Evolutionary conservation across 163 green algal species (phyloP), one percentile per base, ranked within the genome.

Genomic region (Volvox carteri): DNA sequence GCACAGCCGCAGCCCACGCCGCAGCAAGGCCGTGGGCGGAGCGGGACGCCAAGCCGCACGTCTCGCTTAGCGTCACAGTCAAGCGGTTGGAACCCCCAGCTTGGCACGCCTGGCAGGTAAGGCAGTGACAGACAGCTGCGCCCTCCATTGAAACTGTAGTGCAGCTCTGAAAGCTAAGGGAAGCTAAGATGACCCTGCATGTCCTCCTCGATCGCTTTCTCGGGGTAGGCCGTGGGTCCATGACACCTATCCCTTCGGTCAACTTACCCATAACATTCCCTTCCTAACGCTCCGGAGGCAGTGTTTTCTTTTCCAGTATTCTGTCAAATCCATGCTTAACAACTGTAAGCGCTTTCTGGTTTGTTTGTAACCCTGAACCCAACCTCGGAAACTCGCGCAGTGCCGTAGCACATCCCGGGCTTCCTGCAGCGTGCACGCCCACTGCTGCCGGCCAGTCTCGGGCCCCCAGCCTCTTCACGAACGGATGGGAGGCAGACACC

Each of bases 61-160:
- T 80, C 73, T 14, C 73, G 73, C 42, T n/a, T 80, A 5, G 44
- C 73, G 18, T n/a, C 44, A n/a, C 35, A 77, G 73, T 75, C 65
- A 23, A 75, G 30, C 67, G 67, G 67, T 1, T 72, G 60, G 60
- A 39, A 2, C 60, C 60, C 60, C 6, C 58, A 68, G 28, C 28
- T 72, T 16, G 60, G 60, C 60, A 16, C 60, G 3, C 23, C 28
- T 30, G 60, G 60, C 60, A 72, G 60, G 60, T 72, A 72, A 72
- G 60, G 16, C 58, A 19, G 19, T 23, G 48, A 58, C 48, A 58
- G 12, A 58, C 48, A 58, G 48, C 48, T 58, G 48, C 14, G 14
- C 48, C 48, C 48, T 58, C n/a, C n/a, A n/a, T n/a, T n/a, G n/a
- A n/a, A n/a, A n/a, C n/a, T n/a, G n/a, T n/a, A n/a, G n/a, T n/a